phyloP scores from a whole-genome alignment of 2,329 filamentous ascomycete species.

The Diplodia mutila region DNA sequence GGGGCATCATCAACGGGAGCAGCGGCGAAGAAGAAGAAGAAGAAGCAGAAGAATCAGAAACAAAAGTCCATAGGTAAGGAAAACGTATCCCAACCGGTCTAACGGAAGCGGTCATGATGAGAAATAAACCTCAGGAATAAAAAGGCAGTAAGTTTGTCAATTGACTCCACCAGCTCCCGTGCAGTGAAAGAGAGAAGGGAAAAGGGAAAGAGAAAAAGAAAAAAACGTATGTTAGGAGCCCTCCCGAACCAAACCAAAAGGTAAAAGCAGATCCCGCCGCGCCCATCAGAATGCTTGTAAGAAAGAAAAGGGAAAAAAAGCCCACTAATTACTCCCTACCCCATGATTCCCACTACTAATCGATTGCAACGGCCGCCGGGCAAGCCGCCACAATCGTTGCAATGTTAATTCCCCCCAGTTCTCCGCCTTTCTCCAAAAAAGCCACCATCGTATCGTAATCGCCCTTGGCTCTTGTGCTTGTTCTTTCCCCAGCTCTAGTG shows the following conservation, averaged over 20 bases:
- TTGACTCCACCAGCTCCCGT: too few species aligned
- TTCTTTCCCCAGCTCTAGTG: background rate
- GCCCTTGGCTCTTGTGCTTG: background rate
- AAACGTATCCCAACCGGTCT: background rate
- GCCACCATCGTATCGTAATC: background rate
- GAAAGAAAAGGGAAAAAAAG: background rate
- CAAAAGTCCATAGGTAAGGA: background rate
- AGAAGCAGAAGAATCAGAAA: background rate
- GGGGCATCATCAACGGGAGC: too few species aligned
- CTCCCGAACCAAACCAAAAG: background rate
- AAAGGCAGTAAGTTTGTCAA: too few species aligned
- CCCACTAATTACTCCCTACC: conserved; percentile 11
- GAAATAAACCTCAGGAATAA: too few species aligned
- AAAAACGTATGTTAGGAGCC: too few species aligned
- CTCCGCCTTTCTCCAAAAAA: background rate
- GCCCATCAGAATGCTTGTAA: background rate
- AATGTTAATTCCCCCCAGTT: background rate
- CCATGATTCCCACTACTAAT: background rate
- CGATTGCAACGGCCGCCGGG: background rate
- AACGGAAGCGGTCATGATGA: background rate
- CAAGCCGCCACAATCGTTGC: background rate
- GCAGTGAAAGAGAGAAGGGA: too few species aligned
- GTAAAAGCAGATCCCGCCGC: background rate
- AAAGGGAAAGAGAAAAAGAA: too few species aligned
- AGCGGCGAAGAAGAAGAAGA: too few species aligned